phyloP scores from a whole-genome alignment of 257 asterid genomes.

The Oldenlandia corymbosa region DNA sequence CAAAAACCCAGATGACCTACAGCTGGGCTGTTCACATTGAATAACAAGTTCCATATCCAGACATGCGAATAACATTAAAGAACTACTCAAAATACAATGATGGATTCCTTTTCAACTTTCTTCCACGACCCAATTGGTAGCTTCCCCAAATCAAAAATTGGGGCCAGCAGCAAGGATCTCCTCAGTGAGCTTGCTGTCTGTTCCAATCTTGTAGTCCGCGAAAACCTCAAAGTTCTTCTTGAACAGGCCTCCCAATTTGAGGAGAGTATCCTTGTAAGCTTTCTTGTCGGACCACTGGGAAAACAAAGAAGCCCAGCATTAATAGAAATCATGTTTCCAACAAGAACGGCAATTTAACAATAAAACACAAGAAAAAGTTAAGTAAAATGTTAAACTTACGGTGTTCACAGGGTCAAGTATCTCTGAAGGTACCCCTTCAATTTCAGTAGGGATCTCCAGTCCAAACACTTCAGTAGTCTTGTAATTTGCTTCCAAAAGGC shows the following conservation, averaged over 20 bases:
- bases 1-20: neutral
- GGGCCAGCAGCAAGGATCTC: constrained; percentile 90
- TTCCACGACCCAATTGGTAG: too few relatives aligned
- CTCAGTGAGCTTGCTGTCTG: constrained; percentile 55
- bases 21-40: neutral
- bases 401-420: constrained; percentile 82
- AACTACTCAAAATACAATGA: neutral
- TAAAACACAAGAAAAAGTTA: too few relatives aligned
- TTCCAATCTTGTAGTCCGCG: constrained; percentile 59
- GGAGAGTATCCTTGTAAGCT: constrained; percentile 55
- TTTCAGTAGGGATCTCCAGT: constrained; percentile 73
- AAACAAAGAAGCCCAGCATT: constrained; percentile 8
- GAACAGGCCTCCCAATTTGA: constrained; percentile 75
- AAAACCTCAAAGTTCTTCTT: constrained; percentile 79
- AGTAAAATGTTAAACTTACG: constrained; percentile 33
- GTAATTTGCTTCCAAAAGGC: constrained; percentile 52
- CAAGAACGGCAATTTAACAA: neutral
- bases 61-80: neutral
- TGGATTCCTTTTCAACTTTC: too few relatives aligned
- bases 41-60: neutral
- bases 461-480: constrained; percentile 78
- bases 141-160: constrained; percentile 31
- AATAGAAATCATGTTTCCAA: neutral
- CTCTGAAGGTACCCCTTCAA: constrained; percentile 87
- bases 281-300: constrained; percentile 74